Conservation (phyloP, 2,329 filamentous ascomycete species). For the Colletotrichum limetticola region DNA sequence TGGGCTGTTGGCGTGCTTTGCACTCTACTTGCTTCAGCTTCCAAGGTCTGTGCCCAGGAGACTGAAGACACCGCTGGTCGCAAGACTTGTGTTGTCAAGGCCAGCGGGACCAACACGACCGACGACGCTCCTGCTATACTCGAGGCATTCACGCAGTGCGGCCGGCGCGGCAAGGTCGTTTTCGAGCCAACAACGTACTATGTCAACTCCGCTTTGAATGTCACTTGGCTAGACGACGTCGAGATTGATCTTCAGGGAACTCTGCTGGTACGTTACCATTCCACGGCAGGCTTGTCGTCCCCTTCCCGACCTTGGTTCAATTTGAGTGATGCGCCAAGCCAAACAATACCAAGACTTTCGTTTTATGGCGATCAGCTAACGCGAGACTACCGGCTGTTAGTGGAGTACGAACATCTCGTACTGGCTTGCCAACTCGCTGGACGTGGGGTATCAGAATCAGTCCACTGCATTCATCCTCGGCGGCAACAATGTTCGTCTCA, state of each 20-base stretch:
- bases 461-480: slow-evolving; percentile 58
- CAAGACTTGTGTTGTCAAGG: slow-evolving; percentile 43
- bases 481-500: slow-evolving; percentile 56
- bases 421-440: slow-evolving; percentile 55
- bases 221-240: slow-evolving; percentile 15
- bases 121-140: slow-evolving; percentile 46
- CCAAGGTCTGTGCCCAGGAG: background rate
- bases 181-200: slow-evolving; percentile 46
- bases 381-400: background rate
- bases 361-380: background rate
- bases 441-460: slow-evolving; percentile 59
- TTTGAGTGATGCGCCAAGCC: background rate
- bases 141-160: slow-evolving; percentile 44
- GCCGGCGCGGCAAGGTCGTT: slow-evolving; percentile 41
- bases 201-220: slow-evolving; percentile 37
- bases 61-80: background rate
- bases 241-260: slow-evolving; percentile 19
- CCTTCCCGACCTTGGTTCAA: background rate
- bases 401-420: slow-evolving; percentile 54
- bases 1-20: background rate
- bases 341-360: background rate
- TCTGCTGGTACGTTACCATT: background rate
- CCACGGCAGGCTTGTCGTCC: background rate
- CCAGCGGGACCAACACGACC: slow-evolving; percentile 36
- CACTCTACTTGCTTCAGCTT: background rate